Base-by-base conservation (phyloP, 495 filamentous ascomycete genomes). In the Aspergillus sclerotiicarbonarius region DNA sequence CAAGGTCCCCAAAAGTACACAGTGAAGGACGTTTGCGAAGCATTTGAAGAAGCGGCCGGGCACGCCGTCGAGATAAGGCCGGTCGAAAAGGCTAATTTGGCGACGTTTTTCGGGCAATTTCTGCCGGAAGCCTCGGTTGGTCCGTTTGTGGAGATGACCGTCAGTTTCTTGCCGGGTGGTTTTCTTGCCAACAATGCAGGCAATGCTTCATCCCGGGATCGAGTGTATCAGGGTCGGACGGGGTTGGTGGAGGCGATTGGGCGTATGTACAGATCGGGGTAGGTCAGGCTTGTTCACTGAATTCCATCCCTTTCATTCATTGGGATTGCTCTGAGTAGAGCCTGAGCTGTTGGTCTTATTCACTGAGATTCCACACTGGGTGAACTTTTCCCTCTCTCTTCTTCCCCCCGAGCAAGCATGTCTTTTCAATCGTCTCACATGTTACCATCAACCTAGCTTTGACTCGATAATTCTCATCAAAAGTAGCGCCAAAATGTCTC, bases 101-200 rank as follows among this genome's bases (percentile, higher is more conserved):
- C 13, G 21, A 32, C 16, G 20, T 54, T 48, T 45, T 59, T 54
- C 44, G 51, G 21, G 15, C 19, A 25, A 13, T 54, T 59, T 16
- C 30, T 59, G 18, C 57, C 57, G 10, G 9, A 41, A 9, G n/a
- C n/a, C 0, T 21, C 35, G 0, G 57, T 53, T 2, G 32, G 43
- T 6, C 43, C 19, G 33, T 59, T 54, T 29, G 51, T 54, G 15
- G 57, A 59, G 25, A 59, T 59, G 57, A 54, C 57, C 13, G 13
- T 30, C 31, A 41, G 41, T 5, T 59, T 59, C 25, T 19, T 59
- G 43, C 51, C 51, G 2, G 57, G 57, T 30, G 57, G 57, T 2
- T n/a, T 54, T n/a, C 30, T 54, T 1, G 20, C 46, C 12, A 3
- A 6, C 5, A 15, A 44, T 16, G 3, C 8, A 10, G 25, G 8